Evolutionary conservation across 2,329 filamentous ascomycete genomes (phyloP).

Genomic region (Aspergillus jensenii): DNA sequence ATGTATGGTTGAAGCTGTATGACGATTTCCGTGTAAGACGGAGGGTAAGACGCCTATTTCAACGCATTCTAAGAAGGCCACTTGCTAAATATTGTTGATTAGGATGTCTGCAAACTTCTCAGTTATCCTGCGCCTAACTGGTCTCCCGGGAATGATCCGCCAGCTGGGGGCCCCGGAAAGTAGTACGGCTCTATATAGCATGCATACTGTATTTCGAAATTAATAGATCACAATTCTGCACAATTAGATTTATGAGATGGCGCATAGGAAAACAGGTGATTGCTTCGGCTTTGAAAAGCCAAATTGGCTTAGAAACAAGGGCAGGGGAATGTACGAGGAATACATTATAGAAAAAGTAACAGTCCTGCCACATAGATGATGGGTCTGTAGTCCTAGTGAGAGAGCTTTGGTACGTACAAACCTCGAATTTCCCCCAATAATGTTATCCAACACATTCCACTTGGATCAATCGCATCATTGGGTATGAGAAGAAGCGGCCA

Average conservation of each 20-base stretch:
- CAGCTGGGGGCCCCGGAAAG: not conserved
- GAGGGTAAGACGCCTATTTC: slow-evolving; percentile 23
- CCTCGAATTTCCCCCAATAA: no score
- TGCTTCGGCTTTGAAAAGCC: no score
- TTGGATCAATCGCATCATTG: not conserved
- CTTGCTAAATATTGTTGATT: not conserved
- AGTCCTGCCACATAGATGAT: no score
- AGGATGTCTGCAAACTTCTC: slow-evolving; percentile 37
- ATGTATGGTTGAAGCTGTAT: slow-evolving; percentile 39
- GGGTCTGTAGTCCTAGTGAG: no score
- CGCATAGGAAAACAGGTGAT: not conserved
- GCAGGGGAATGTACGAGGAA: no score
- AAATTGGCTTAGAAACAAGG: no score
- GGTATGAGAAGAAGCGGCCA: not conserved
- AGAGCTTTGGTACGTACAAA: no score
- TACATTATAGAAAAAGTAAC: no score
- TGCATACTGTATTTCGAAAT: not conserved
- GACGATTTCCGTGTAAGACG: slow-evolving; percentile 36
- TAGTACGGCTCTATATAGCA: not conserved
- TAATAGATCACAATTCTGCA: not conserved
- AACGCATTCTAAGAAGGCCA: not conserved
- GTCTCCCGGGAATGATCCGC: slow-evolving; percentile 16
- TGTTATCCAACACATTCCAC: not conserved
- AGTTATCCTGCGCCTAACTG: slow-evolving; percentile 38
- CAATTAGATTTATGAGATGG: not conserved